Evolutionary conservation across 2,329 filamentous ascomycete species (phyloP).

Genomic region (Cordyceps fumosorosea): DNA sequence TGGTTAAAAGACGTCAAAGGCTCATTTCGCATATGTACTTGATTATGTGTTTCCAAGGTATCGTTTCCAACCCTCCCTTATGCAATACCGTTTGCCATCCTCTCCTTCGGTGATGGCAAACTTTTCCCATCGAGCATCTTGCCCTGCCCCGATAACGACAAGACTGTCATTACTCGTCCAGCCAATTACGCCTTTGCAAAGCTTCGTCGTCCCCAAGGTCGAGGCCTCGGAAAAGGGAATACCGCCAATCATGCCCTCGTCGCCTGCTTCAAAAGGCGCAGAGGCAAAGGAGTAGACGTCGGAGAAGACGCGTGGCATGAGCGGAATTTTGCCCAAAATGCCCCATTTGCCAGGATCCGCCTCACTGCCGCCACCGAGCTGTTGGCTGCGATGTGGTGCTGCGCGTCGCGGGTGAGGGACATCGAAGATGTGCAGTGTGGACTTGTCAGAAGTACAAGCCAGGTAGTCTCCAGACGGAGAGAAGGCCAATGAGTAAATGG

Average conservation of each 20-base stretch:
- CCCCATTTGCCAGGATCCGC: slow-evolving; percentile 72
- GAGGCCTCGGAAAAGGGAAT: slow-evolving; percentile 37
- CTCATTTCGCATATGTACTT: background rate
- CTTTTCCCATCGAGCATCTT: slow-evolving; percentile 81
- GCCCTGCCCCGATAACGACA: slow-evolving; percentile 70
- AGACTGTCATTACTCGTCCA: slow-evolving; percentile 73
- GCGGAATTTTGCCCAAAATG: slow-evolving; percentile 71
- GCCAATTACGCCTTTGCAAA: slow-evolving; percentile 77
- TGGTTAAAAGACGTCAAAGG: background rate
- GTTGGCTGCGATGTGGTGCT: slow-evolving; percentile 25
- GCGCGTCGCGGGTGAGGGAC: slow-evolving; percentile 53
- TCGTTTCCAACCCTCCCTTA: slow-evolving; percentile 75
- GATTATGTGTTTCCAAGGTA: slow-evolving; percentile 50
- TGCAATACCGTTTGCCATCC: slow-evolving; percentile 59
- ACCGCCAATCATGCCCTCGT: slow-evolving; percentile 52
- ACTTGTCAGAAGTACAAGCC: slow-evolving; percentile 94
- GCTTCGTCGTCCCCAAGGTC: slow-evolving; percentile 46
- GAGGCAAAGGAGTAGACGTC: slow-evolving; percentile 84
- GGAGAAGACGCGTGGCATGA: slow-evolving; percentile 81
- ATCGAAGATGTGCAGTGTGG: slow-evolving; percentile 90
- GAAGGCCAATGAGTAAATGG: slow-evolving; percentile 82
- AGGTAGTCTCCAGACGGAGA: slow-evolving; percentile 74
- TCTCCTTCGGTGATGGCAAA: slow-evolving; percentile 66
- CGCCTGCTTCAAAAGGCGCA: slow-evolving; percentile 74
- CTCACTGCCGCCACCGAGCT: slow-evolving; percentile 25